Base-by-base conservation (phyloP, 805 yeast species). In the Ogataea allantospora region DNA sequence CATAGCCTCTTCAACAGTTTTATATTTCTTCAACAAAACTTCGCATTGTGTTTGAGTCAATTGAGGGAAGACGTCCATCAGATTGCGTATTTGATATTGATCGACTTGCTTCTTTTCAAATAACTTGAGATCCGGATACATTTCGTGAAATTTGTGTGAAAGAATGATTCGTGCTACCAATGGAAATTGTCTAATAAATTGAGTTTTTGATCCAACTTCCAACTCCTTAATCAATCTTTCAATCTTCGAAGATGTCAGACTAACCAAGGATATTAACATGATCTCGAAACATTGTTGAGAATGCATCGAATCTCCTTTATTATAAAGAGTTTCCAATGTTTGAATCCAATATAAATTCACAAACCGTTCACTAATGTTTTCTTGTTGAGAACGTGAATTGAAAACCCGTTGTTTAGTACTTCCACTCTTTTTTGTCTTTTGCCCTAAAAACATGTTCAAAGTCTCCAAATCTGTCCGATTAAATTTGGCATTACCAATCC, bases 21-120 rank as follows among this genome's bases (percentile, higher is more conserved):
- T 65, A 48, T 77, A 62, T 22, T 71, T 65, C 16, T 60, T 53
- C 10, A 87, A 58, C 2, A 86, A 50, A 2, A 66, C 63, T n/a
- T 60, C 62, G 0, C 80, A 72, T 53, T 77, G 71, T 1, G 64
- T 58, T 3, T 57, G 52, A 0, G 74, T 62, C 23, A 87, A 55
- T 26, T 72, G 72, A 0, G 96, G 96, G 55, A 88, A 85, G 44
- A 88, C 55, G 21, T 80, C 86, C n/a, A 56, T 41, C 28, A 73
- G 50, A 17, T 63, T 62, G 12, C 58, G 53, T 2, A 82, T 65
- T 29, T 70, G 65, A 3, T 58, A 63, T 21, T 63, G 59, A 20
- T 56, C 56, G 37, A 61, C 11, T n/a, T 29, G 24, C 15, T 35
- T 35, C 17, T 39, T 29, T 27, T 60, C 61, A 41, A 81, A 54